Conservation (phyloP, 345 rosid species). For the Physaria fendleri region DNA sequence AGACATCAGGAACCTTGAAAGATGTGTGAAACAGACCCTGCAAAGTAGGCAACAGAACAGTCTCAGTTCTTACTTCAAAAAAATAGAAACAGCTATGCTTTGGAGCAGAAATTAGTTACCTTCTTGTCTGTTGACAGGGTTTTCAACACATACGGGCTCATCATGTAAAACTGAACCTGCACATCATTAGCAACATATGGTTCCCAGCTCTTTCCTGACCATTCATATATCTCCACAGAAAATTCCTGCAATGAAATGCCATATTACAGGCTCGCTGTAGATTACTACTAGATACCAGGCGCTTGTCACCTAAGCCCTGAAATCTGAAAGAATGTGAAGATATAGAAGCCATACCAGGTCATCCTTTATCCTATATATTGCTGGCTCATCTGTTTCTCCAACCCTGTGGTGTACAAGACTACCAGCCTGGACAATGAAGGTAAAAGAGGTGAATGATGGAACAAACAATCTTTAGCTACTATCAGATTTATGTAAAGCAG, state of each 20-base stretch:
- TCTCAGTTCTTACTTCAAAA: neutral
- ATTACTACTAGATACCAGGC: neutral
- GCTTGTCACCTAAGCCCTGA: neutral
- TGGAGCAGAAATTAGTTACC: slow-evolving; percentile 26
- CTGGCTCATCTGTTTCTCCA: slow-evolving; percentile 57
- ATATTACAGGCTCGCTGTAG: neutral
- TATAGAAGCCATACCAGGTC: slow-evolving; percentile 40
- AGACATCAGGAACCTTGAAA: slow-evolving; percentile 72
- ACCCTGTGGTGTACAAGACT: slow-evolving; percentile 46
- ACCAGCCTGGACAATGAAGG: slow-evolving; percentile 38
- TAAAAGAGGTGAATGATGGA: neutral
- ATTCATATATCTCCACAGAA: slow-evolving; percentile 54
- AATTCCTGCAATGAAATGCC: slow-evolving; percentile 39
- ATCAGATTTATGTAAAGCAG: neutral
- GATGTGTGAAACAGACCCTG: slow-evolving; percentile 61
- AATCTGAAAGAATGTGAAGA: neutral
- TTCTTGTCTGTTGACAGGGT: slow-evolving; percentile 48
- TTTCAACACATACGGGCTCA: slow-evolving; percentile 68
- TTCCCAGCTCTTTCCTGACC: slow-evolving; percentile 72
- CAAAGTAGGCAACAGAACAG: slow-evolving; percentile 10
- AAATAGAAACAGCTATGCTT: neutral
- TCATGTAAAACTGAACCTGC: slow-evolving; percentile 73
- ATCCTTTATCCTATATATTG: slow-evolving; percentile 61
- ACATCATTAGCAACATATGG: slow-evolving; percentile 60
- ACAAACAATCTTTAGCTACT: slow-evolving; percentile 9